These are phyloP conservation scores for Ulmus americana DNA, from an alignment of 331 rosid species.

Conservation along the genomic window DNA sequence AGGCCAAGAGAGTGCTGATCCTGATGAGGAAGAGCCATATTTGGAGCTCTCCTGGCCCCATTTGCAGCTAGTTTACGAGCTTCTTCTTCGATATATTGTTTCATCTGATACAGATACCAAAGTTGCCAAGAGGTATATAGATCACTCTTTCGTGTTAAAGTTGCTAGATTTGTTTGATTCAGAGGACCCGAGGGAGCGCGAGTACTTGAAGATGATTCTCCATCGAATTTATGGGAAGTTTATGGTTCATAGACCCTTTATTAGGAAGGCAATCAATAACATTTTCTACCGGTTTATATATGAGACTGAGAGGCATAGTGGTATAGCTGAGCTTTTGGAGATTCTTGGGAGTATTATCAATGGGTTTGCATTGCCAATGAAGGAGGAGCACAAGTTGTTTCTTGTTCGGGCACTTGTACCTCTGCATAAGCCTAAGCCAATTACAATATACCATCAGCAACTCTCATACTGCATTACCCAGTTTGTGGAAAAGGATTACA, in stretches of 20 bases:
- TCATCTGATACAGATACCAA: slow-evolving; percentile 95
- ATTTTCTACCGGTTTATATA: slow-evolving; percentile 84
- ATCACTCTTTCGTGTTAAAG: slow-evolving; percentile 82
- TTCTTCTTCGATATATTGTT: slow-evolving; percentile 81
- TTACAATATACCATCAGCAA: slow-evolving; percentile 75
- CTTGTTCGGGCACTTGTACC: slow-evolving; percentile 91
- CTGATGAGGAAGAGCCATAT: slow-evolving; percentile 88
- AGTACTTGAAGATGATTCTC: slow-evolving; percentile 80
- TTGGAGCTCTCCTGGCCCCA: slow-evolving; percentile 88
- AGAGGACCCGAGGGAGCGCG: slow-evolving; percentile 92
- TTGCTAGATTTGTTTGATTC: slow-evolving; percentile 84
- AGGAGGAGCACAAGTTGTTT: slow-evolving; percentile 93
- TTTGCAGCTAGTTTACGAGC: slow-evolving; percentile 88
- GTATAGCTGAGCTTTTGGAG: slow-evolving; percentile 92
- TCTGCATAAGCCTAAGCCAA: slow-evolving; percentile 83
- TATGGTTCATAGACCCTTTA: slow-evolving; percentile 94
- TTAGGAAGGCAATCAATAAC: slow-evolving; percentile 86
- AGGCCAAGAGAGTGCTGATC: slow-evolving; percentile 63
- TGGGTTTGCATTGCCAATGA: slow-evolving; percentile 96
- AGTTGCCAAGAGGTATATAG: slow-evolving; percentile 84
- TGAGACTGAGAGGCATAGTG: slow-evolving; percentile 86
- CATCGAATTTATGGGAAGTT: slow-evolving; percentile 93
- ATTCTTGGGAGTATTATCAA: slow-evolving; percentile 93
- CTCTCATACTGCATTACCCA: slow-evolving; percentile 86
- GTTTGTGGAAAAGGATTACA: slow-evolving; percentile 93